Percentiles rank a stretch among this genome's conserved stretches.
These are phyloP conservation scores for Globisporangium perplexum DNA, from an alignment of 352 stramenopile genomes.

Conservation along the genomic window DNA sequence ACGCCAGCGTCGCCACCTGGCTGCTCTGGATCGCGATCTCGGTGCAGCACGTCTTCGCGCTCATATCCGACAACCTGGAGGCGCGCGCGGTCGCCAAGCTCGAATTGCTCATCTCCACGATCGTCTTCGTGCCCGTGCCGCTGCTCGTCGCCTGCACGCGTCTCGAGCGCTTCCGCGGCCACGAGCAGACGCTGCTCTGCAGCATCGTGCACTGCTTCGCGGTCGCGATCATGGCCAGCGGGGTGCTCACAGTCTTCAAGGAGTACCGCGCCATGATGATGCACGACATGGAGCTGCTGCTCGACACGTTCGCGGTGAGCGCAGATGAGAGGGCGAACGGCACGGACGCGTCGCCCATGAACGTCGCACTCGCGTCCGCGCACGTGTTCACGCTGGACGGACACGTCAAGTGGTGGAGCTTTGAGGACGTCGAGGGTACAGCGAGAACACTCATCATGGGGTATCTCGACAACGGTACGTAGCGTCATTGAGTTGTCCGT, in stretches of 20 bases:
- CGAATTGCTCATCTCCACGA: conserved; percentile 35
- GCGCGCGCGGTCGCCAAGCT: conserved; percentile 22
- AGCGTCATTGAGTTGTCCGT: no score
- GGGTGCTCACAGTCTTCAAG: conserved; percentile 31
- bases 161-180: conserved; percentile 40
- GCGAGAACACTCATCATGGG: conserved; percentile 28
- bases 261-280: conserved; percentile 43
- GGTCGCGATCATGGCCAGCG: conserved; percentile 34
- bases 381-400: conserved; percentile 26
- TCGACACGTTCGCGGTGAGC: conserved; percentile 19
- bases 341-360: neutral
- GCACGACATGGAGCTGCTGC: conserved; percentile 42
- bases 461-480: conserved; percentile 48
- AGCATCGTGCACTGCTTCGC: conserved; percentile 69
- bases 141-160: conserved; percentile 47
- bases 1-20: conserved; percentile 56
- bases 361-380: neutral
- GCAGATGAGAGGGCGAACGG: neutral
- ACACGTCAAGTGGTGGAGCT: conserved; percentile 49
- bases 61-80: conserved; percentile 33
- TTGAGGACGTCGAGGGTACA: conserved; percentile 46
- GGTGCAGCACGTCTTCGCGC: conserved; percentile 27
- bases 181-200: conserved; percentile 58
- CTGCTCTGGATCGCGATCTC: conserved; percentile 46
- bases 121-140: conserved; percentile 60